Percentiles rank a stretch among this genome's conserved stretches.
These are phyloP conservation scores for Phytophthora pluvialis DNA, from an alignment of 352 stramenopile species.

Conservation along the genomic window DNA sequence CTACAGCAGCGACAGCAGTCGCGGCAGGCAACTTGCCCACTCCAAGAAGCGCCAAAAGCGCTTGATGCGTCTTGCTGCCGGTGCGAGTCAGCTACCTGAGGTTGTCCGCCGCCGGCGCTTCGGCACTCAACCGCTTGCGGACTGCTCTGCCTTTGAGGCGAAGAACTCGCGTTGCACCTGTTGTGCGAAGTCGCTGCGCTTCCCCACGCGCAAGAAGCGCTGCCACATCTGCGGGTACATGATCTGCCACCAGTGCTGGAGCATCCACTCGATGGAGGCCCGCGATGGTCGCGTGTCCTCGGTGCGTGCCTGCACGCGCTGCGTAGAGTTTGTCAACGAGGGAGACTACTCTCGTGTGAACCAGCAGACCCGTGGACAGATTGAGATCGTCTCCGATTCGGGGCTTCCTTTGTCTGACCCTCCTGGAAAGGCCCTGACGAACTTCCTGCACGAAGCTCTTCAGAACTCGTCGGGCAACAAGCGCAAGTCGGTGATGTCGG, in stretches of 20 bases:
- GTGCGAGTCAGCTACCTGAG: conserved; percentile 44
- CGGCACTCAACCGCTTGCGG: conserved; percentile 57
- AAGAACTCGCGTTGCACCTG: conserved; percentile 64
- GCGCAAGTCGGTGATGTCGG: conserved; percentile 55
- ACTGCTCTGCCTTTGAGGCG: conserved; percentile 48
- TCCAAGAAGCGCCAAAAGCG: conserved; percentile 44
- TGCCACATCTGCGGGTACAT: conserved; percentile 50
- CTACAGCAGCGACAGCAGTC: conserved; percentile 25
- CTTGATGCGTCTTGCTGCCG: conserved; percentile 47
- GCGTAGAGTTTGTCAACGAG: conserved; percentile 58
- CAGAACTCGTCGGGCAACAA: conserved; percentile 39
- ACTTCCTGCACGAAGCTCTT: conserved; percentile 38
- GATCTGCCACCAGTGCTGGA: conserved; percentile 51
- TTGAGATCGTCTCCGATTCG: conserved; percentile 32
- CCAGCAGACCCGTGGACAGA: conserved; percentile 31
- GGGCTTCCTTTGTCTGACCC: conserved; percentile 17
- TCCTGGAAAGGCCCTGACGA: conserved; percentile 36
- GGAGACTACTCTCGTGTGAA: conserved; percentile 58
- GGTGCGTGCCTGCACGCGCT: conserved; percentile 54
- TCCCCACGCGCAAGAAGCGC: conserved; percentile 44
- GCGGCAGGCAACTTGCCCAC: conserved; percentile 13
- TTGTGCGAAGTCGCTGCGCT: conserved; percentile 55
- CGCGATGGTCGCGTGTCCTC: conserved; percentile 39
- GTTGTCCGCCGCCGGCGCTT: conserved; percentile 66
- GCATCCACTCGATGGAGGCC: conserved; percentile 42